Evolutionary conservation across 176 grass and related monocot genomes (phyloP), one percentile per base, ranked within the genome.

Genomic region (Oryza meridionalis): DNA sequence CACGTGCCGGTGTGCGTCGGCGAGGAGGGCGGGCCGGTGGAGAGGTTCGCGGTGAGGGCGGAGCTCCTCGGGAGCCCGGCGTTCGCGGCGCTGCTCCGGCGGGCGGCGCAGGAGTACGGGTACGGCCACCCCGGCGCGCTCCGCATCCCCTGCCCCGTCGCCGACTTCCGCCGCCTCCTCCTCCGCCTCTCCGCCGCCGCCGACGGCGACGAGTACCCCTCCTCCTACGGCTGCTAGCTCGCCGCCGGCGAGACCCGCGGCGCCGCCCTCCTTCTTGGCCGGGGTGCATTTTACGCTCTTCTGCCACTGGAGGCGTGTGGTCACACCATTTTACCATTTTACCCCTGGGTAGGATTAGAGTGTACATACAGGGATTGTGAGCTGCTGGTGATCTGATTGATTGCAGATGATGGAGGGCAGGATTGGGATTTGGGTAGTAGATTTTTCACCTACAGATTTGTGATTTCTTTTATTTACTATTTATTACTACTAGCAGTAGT

Each of bases 1-100:
- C 91, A 95, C 72, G 95, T 98, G 16, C 95, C 95, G 3, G 89
- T 98, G 16, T 91, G 86, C 86, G 95, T 98, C 5, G 95, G 95
- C 51, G 95, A 98, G 75, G 95, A 92, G 29, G 83, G 70, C 0
- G 87, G 65, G 4, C 67, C 84, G 22, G 82, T 91, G 47, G 92
- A 94, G 91, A 75, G 95, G 61, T 98, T 98, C 84, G 88, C 88
- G 1, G 86, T 98, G 74, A 89, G 87, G 43, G 89, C 90, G 4
- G 88, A 93, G 79, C 79, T 95, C 15, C 87, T 95, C 6, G 85
- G 85, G 9, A 38, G 81, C 5, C 95, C 95, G 44, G 82, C 76
- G 67, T 94, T 98, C 71, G 87, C 86, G 0, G 89, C 91, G 73
- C 84, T 98, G 0, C 90, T 98, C 77, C 85, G 42, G 3, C 92